Evolutionary conservation across 495 filamentous ascomycete genomes (phyloP).

Genomic region (Aspergillus wentii): DNA sequence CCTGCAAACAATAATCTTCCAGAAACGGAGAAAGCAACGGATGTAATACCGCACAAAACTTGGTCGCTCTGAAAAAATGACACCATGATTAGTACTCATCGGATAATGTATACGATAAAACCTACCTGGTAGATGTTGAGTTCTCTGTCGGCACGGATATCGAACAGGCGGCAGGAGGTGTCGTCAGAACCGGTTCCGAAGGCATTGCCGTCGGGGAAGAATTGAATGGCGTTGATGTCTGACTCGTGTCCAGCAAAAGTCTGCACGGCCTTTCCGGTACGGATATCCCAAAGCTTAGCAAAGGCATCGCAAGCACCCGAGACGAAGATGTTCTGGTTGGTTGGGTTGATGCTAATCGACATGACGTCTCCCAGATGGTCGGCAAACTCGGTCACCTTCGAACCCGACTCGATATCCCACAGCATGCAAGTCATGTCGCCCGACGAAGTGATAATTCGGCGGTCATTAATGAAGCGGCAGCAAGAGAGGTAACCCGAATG

Average conservation of each 20-base stretch:
- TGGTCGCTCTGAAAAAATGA: slow-evolving; percentile 92
- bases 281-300: slow-evolving; percentile 98
- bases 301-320: slow-evolving; percentile 98
- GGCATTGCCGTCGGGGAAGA: slow-evolving; percentile 98
- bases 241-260: slow-evolving; percentile 98
- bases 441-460: slow-evolving; percentile 94
- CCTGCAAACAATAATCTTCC: slow-evolving; percentile 93
- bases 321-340: slow-evolving; percentile 94
- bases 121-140: slow-evolving; percentile 93
- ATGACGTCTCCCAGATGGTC: slow-evolving; percentile 98
- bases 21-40: slow-evolving; percentile 96
- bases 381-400: slow-evolving; percentile 96
- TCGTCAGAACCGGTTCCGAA: slow-evolving; percentile 98
- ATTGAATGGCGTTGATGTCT: slow-evolving; percentile 98
- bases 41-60: slow-evolving; percentile 96
- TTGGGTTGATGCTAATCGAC: slow-evolving; percentile 99
- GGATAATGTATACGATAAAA: no score
- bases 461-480: slow-evolving; percentile 98
- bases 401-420: slow-evolving; percentile 97
- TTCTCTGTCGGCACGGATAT: slow-evolving; percentile 94
- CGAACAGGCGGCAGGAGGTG: slow-evolving; percentile 94
- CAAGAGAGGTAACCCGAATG: slow-evolving; percentile 97
- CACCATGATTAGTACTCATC: no score
- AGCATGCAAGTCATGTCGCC: slow-evolving; percentile 99
- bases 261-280: slow-evolving; percentile 96